Percentiles rank a stretch among this genome's conserved stretches.
phyloP scores from a whole-genome alignment of 2,329 filamentous ascomycete genomes.

The Claviceps paspali region DNA sequence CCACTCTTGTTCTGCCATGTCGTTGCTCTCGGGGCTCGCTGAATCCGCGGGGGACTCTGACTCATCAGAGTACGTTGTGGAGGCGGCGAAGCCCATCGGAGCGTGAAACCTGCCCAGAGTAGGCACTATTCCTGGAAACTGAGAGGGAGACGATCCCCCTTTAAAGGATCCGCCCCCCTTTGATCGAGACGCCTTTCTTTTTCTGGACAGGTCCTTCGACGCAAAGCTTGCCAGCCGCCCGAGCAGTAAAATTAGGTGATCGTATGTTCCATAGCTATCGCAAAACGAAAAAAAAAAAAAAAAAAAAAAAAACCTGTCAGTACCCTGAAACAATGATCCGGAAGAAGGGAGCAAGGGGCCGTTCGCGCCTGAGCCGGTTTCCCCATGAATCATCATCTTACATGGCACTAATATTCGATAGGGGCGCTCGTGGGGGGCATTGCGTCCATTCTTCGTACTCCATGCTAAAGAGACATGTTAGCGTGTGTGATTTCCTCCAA shows the following conservation, averaged over 20 bases:
- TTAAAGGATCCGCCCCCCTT: conserved; percentile 13
- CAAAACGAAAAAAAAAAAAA: conserved; percentile 8
- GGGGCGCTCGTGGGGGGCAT: conserved; percentile 68
- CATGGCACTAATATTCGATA: conserved; percentile 62
- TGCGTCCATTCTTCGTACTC: conserved; percentile 71
- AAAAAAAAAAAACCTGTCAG: not conserved
- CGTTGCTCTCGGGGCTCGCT: conserved; percentile 48
- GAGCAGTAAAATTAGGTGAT: conserved; percentile 72
- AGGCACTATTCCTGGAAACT: conserved; percentile 42
- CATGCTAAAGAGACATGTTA: conserved; percentile 39
- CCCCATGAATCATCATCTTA: conserved; percentile 24
- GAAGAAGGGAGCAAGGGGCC: too few species aligned
- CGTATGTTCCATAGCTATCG: conserved; percentile 66
- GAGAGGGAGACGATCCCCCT: conserved; percentile 20
- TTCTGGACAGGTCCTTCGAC: conserved; percentile 61
- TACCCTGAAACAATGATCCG: not conserved
- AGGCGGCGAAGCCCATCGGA: conserved; percentile 40
- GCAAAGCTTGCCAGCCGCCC: conserved; percentile 68
- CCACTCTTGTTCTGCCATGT: conserved; percentile 67
- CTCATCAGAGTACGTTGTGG: conserved; percentile 27
- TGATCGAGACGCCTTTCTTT: conserved; percentile 43
- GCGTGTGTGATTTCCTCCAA: too few species aligned
- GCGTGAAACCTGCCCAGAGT: conserved; percentile 32
- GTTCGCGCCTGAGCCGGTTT: too few species aligned
- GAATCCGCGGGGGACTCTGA: conserved; percentile 31